These are phyloP conservation scores for Porcisia hertigi DNA, from an alignment of 208 protist species.

Conservation along the genomic window DNA sequence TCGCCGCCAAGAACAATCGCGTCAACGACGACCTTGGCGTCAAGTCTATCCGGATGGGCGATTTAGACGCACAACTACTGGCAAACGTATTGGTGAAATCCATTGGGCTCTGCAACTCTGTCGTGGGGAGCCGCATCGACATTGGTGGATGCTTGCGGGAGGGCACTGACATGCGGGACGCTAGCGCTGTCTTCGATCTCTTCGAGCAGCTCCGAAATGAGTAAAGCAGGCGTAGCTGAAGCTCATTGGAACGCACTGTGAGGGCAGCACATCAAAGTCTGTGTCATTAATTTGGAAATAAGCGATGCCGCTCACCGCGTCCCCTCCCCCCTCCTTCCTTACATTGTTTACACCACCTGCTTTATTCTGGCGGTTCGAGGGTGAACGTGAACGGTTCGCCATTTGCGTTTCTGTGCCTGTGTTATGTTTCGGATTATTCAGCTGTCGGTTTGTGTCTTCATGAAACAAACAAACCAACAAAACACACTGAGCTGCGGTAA, in stretches of 20 bases:
- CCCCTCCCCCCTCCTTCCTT: neutral
- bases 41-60: conserved; percentile 29
- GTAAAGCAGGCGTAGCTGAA: conserved; percentile 13
- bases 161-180: conserved; percentile 50
- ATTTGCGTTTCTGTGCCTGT: neutral
- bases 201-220: conserved; percentile 50
- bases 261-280: neutral
- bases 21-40: conserved; percentile 37
- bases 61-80: conserved; percentile 56
- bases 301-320: neutral
- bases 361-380: neutral
- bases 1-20: conserved; percentile 63
- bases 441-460: neutral
- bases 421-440: neutral
- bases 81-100: conserved; percentile 54
- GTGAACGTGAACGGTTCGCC: neutral
- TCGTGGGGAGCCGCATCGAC: conserved; percentile 63
- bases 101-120: conserved; percentile 53
- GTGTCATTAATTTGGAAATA: neutral
- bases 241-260: neutral
- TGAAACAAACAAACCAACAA: neutral
- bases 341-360: neutral
- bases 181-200: conserved; percentile 51
- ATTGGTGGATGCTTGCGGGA: conserved; percentile 43
- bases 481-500: neutral